Conservation (phyloP, 2,329 filamentous ascomycete genomes). For the Mollisia scopiformis region DNA sequence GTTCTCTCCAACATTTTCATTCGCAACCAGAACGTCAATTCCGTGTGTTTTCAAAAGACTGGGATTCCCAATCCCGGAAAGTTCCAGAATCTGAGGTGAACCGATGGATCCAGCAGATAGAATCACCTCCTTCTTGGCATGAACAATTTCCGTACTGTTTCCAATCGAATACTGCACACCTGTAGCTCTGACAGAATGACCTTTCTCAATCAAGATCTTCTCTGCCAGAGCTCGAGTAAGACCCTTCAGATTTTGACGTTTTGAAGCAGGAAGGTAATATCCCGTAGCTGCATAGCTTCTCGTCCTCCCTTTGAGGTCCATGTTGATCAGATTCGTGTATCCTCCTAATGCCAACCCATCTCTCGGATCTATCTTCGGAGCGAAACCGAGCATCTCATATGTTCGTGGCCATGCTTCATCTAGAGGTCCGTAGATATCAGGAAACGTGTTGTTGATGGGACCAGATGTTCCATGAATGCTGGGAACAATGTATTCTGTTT, state of each 20-base stretch:
- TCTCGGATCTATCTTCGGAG: conserved; percentile 7
- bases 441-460: conserved; percentile 8
- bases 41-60: not conserved
- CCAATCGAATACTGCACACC: conserved; percentile 13
- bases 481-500: not conserved
- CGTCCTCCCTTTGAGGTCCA: conserved; percentile 5
- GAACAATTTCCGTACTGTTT: not conserved
- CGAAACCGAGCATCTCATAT: not conserved
- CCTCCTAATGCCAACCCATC: conserved; percentile 9
- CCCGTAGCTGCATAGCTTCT: conserved; percentile 25
- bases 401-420: conserved; percentile 10
- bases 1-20: conserved; percentile 44
- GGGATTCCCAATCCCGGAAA: conserved; percentile 37
- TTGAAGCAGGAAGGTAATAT: conserved; percentile 17
- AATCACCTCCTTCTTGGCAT: conserved; percentile 34
- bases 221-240: conserved; percentile 84
- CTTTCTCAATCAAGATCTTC: conserved; percentile 58
- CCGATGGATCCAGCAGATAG: conserved; percentile 31
- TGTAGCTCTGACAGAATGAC: conserved; percentile 16
- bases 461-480: not conserved
- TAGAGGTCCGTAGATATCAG: not conserved
- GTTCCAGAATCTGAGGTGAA: conserved; percentile 37
- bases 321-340: conserved; percentile 11
- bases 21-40: conserved; percentile 19
- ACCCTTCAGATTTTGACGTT: conserved; percentile 68